These are phyloP conservation scores for Pseudogymnoascus sp. DNA, from an alignment of 2,329 filamentous ascomycete genomes.

Conservation along the genomic window DNA sequence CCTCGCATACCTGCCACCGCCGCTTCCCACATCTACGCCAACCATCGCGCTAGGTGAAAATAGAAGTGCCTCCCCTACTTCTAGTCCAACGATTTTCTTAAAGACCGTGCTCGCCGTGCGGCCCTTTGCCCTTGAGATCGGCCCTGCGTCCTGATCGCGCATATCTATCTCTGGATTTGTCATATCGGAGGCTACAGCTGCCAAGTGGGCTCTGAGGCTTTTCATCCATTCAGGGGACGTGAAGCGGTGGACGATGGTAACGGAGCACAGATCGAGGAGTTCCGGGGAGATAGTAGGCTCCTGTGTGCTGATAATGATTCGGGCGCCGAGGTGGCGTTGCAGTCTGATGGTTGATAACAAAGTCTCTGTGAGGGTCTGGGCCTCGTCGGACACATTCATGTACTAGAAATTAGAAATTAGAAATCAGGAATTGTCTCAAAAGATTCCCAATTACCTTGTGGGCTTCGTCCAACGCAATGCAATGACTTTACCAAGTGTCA, in stretches of 20 bases:
- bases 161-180: constrained; percentile 25
- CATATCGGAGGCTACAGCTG: constrained; percentile 30
- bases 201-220: constrained; percentile 38
- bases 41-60: constrained; percentile 40
- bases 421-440: not conserved
- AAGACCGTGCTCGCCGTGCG: constrained; percentile 30
- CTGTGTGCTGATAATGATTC: constrained; percentile 66
- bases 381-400: constrained; percentile 49
- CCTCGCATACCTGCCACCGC: constrained; percentile 13
- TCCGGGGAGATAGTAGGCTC: constrained; percentile 63
- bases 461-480: constrained; percentile 68
- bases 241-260: constrained; percentile 67
- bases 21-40: constrained; percentile 15
- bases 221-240: constrained; percentile 56
- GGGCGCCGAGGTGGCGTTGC: constrained; percentile 59
- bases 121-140: constrained; percentile 14
- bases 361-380: constrained; percentile 48
- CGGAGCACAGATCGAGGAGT: constrained; percentile 61
- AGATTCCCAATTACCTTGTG: constrained; percentile 48
- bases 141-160: constrained; percentile 22
- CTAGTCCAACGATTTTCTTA: constrained; percentile 38
- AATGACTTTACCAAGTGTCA: constrained; percentile 47
- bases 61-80: constrained; percentile 40
- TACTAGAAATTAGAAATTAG: constrained; percentile 34
- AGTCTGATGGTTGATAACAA: constrained; percentile 56